Evolutionary conservation across 139 green algal genomes (phyloP), one percentile per base, ranked within the genome.

Genomic region (Gonium pectorale): DNA sequence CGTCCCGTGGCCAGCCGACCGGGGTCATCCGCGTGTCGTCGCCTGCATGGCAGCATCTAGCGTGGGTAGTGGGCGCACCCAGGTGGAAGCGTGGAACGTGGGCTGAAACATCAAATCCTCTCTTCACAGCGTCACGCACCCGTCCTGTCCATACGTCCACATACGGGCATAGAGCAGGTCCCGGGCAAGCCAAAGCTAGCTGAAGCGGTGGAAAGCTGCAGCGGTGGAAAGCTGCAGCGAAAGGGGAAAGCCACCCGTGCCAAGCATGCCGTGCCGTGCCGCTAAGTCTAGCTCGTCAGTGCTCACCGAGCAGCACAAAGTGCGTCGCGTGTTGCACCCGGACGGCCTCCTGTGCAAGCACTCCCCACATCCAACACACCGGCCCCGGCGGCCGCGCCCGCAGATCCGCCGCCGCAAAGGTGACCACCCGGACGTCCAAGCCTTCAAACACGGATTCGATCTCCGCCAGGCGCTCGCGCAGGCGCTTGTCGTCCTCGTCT

Each of bases 351-450:
- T 31, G 33, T 40, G 74, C 74, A 54, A 81, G 56, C 1, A 17
- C 22, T 7, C 40, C 74, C 74, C 74, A 81, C 54, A 81, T 70
- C 74, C 74, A 81, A 37, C 74, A 81, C 74, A 81, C 1, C 0
- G 56, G 54, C 19, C 56, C 73, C 24, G 37, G 37, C 7, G 54
- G 54, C 54, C 17, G 73, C 2, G 1, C 35, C 27, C 9, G 19
- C 73, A 81, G 38, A 27, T 81, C 37, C 2, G 3, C 37, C 8
- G 2, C 38, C 1, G 13, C 5, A 26, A 81, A 81, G n/a, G n/a
- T 6, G 13, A 35, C 46, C 33, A 81, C 26, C 27, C 38, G 38
- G 35, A 81, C 74, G 0, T 41, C 13, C 38, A 70, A 1, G 5
- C 74, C 56, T 0, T 49, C 29, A n/a, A 81, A 81, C 2, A n/a